Conservation (phyloP, 495 filamentous ascomycete genomes). For the Rusavskia elegans region DNA sequence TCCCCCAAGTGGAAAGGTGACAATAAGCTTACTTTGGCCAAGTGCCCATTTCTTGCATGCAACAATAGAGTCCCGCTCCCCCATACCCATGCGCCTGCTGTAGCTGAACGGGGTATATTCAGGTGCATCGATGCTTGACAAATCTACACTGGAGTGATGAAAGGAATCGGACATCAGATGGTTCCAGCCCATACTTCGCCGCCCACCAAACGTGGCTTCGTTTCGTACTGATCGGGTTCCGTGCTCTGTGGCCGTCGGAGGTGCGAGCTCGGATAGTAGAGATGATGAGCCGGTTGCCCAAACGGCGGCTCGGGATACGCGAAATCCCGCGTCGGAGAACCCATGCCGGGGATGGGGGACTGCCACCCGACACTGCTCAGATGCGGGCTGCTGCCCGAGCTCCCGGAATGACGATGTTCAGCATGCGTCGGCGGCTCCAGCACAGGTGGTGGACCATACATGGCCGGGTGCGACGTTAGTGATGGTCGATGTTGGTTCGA, state of each 20-base stretch:
- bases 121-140: no score
- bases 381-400: constrained; percentile 54
- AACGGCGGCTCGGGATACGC: constrained; percentile 55
- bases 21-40: no score
- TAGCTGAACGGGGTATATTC: no score
- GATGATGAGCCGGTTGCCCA: constrained; percentile 45
- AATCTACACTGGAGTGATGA: no score
- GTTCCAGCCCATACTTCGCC: constrained; percentile 1
- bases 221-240: constrained; percentile 53
- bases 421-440: constrained; percentile 76
- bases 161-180: no score
- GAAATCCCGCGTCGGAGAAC: constrained; percentile 42
- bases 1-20: no score
- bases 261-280: constrained; percentile 44
- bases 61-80: no score
- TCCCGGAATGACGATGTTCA: constrained; percentile 49
- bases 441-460: constrained; percentile 68
- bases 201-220: constrained; percentile 33
- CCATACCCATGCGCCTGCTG: no score
- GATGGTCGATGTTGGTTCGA: constrained; percentile 40
- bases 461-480: constrained; percentile 67
- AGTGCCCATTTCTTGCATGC: no score
- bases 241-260: constrained; percentile 54
- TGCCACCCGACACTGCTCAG: constrained; percentile 59
- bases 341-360: constrained; percentile 46